Evolutionary conservation across 2,329 filamentous ascomycete species (phyloP).

Genomic region (Aspergillus viridinutans): DNA sequence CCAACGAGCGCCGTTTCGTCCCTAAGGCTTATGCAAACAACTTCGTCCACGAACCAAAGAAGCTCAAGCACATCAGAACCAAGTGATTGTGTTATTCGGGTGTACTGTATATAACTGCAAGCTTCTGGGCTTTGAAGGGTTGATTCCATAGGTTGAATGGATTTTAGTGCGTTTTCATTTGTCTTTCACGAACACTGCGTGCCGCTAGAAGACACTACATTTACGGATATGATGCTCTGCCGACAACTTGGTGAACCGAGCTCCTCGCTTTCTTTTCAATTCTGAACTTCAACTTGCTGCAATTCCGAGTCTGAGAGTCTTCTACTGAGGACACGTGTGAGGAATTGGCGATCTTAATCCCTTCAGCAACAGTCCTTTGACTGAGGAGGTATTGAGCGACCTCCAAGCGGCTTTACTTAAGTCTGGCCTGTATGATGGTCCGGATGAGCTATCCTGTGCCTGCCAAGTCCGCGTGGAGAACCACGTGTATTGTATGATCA

Average conservation of each 20-base stretch:
- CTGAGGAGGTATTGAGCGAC: neutral
- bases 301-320: neutral
- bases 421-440: neutral
- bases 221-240: too few relatives aligned
- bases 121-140: slow-evolving; percentile 15
- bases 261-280: neutral
- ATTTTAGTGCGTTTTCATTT: neutral
- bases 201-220: too few relatives aligned
- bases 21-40: slow-evolving; percentile 98
- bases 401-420: neutral
- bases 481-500: neutral
- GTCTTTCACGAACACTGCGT: neutral
- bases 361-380: neutral
- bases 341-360: neutral
- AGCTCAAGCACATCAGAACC: slow-evolving; percentile 81
- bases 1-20: slow-evolving; percentile 76
- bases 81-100: slow-evolving; percentile 55
- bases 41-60: slow-evolving; percentile 78
- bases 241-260: too few relatives aligned
- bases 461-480: neutral
- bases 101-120: slow-evolving; percentile 34
- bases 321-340: neutral
- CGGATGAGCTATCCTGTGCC: neutral
- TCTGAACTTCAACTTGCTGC: neutral
- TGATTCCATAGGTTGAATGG: slow-evolving; percentile 10